Evolutionary conservation across 352 stramenopile genomes (phyloP).

Genomic region (Globisporangium rhizosaccharum): DNA sequence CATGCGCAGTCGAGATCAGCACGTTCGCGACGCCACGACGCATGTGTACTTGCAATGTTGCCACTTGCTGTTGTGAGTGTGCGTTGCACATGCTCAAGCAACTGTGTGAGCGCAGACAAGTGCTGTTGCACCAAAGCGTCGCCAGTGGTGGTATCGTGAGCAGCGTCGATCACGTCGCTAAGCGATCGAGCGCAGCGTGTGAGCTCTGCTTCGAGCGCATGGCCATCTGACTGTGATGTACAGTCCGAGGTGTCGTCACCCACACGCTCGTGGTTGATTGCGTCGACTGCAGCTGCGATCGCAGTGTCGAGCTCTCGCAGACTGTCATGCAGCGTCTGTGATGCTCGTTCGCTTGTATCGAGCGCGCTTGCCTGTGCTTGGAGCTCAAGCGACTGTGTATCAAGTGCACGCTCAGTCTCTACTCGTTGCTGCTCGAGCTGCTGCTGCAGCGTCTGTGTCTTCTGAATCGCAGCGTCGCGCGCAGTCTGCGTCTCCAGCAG

Average conservation of each 20-base stretch:
- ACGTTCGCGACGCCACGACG: constrained; percentile 37
- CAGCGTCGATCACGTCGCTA: not conserved
- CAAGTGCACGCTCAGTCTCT: constrained; percentile 12
- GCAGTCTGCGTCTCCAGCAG: constrained; percentile 12
- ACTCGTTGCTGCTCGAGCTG: constrained; percentile 15
- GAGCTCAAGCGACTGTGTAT: constrained; percentile 13
- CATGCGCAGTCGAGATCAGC: constrained; percentile 24
- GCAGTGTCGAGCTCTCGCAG: constrained; percentile 35
- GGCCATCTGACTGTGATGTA: too few relatives aligned
- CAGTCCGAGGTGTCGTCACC: not conserved
- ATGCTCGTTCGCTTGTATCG: constrained; percentile 11
- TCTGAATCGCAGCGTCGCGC: constrained; percentile 10
- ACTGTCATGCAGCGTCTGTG: constrained; percentile 20
- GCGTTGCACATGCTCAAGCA: constrained; percentile 3
- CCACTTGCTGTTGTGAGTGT: not conserved
- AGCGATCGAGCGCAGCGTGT: constrained; percentile 2
- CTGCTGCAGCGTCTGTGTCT: constrained; percentile 16
- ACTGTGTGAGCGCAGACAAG: constrained; percentile 1
- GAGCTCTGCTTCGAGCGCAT: not conserved
- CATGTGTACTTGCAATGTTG: constrained; percentile 12
- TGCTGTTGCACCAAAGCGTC: not conserved
- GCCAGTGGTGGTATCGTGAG: not conserved
- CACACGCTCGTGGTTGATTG: not conserved
- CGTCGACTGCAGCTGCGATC: constrained; percentile 10
- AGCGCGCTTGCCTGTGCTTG: constrained; percentile 11